Conservation (phyloP, 2,329 filamentous ascomycete genomes). For the Nigrospora osmanthi region DNA sequence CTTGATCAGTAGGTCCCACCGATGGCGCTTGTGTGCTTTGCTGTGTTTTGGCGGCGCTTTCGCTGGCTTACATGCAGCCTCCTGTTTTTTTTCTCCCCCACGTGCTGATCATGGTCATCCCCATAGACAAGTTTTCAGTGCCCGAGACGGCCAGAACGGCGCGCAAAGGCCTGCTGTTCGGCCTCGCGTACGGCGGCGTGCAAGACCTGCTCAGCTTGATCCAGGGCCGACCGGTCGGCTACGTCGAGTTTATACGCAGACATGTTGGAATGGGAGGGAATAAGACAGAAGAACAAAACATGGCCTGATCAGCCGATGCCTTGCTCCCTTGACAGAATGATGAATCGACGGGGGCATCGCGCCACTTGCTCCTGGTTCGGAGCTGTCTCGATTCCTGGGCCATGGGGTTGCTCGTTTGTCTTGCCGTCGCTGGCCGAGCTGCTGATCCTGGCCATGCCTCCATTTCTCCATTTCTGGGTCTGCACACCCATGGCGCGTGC, state of each 20-base stretch:
- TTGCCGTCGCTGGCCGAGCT: too few relatives aligned
- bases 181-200: conserved; percentile 69
- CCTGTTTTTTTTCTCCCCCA: not conserved
- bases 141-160: conserved; percentile 71
- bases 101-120: not conserved
- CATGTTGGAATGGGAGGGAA: conserved; percentile 23
- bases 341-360: not conserved
- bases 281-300: conserved; percentile 9
- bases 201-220: conserved; percentile 68
- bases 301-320: conserved; percentile 4
- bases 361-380: too few relatives aligned
- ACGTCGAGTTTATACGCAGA: conserved; percentile 59
- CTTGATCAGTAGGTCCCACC: conserved; percentile 60
- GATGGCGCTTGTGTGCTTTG: too few relatives aligned
- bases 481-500: too few relatives aligned
- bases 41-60: too few relatives aligned
- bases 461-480: too few relatives aligned
- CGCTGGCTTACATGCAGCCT: too few relatives aligned
- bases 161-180: conserved; percentile 70
- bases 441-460: too few relatives aligned
- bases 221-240: conserved; percentile 66
- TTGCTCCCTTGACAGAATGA: too few relatives aligned
- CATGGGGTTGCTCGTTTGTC: too few relatives aligned
- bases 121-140: conserved; percentile 68
- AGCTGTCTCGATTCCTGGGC: too few relatives aligned